phyloP scores from a whole-genome alignment of 257 asterid genomes.

The Solanum pimpinellifolium region DNA sequence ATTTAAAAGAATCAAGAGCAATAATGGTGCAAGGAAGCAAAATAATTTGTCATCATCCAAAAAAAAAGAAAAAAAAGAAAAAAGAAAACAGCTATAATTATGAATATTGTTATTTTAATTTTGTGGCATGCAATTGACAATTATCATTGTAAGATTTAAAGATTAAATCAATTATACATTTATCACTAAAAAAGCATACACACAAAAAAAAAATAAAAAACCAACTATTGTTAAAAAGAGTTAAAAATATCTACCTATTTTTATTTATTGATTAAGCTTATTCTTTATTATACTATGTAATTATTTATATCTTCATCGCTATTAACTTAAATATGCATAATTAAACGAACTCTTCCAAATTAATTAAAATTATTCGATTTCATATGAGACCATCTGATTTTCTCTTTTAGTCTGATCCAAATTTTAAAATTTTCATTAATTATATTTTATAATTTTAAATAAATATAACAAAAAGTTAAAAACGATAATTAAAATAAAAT shows the following conservation, averaged over 20 bases:
- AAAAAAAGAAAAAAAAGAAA: not conserved
- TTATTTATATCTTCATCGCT: not conserved
- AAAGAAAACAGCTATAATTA: not conserved
- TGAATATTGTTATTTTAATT: not conserved
- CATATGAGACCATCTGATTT: no score
- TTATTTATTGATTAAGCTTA: no score
- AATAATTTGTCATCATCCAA: not conserved
- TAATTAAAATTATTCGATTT: not conserved
- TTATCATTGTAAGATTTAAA: not conserved
- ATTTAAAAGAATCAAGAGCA: not conserved
- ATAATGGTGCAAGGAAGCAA: not conserved
- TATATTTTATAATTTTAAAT: no score
- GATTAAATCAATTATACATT: not conserved
- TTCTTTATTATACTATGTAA: not conserved
- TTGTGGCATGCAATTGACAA: not conserved
- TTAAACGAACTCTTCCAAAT: rapidly evolving
- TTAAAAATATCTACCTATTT: no score
- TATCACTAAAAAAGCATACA: not conserved
- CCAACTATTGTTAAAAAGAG: not conserved
- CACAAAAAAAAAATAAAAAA: not conserved
- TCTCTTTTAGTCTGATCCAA: not conserved
- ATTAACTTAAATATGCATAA: no score
- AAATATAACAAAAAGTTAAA: no score
- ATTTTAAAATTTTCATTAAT: no score
- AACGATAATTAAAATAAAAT: no score